Conservation (phyloP, 345 rosid genomes). For the Hypericum perforatum region DNA sequence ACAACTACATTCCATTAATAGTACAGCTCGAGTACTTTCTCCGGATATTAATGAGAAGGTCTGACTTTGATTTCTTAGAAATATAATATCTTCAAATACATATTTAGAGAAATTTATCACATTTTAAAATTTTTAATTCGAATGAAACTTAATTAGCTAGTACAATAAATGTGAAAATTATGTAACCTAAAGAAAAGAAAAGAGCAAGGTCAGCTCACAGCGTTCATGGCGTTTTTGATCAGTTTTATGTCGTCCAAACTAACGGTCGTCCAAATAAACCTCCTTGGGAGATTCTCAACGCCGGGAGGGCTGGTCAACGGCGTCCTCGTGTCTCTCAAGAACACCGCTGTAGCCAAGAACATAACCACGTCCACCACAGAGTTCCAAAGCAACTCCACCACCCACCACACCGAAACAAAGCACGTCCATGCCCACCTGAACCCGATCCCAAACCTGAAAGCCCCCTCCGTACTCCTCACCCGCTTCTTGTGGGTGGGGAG, state of each 20-base stretch:
- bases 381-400: constrained; percentile 31
- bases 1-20: neutral
- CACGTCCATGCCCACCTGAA: constrained; percentile 19
- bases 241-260: constrained; percentile 60
- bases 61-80: no score
- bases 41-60: no score
- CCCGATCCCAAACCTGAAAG: constrained; percentile 1
- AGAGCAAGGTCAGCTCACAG: constrained; percentile 13
- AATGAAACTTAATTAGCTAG: neutral
- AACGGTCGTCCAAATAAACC: constrained; percentile 40
- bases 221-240: constrained; percentile 26
- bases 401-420: constrained; percentile 32
- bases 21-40: no score
- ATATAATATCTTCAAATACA: no score
- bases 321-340: constrained; percentile 28
- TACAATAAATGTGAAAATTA: neutral
- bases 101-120: no score
- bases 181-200: no score
- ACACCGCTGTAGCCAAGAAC: constrained; percentile 24
- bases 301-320: constrained; percentile 22
- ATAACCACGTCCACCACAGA: constrained; percentile 36
- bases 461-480: neutral
- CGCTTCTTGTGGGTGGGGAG: constrained; percentile 30
- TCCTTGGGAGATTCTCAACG: constrained; percentile 20
- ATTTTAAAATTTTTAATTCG: no score